phyloP scores from a whole-genome alignment of 306 rosid genomes.

The Corylus heterophylla region DNA sequence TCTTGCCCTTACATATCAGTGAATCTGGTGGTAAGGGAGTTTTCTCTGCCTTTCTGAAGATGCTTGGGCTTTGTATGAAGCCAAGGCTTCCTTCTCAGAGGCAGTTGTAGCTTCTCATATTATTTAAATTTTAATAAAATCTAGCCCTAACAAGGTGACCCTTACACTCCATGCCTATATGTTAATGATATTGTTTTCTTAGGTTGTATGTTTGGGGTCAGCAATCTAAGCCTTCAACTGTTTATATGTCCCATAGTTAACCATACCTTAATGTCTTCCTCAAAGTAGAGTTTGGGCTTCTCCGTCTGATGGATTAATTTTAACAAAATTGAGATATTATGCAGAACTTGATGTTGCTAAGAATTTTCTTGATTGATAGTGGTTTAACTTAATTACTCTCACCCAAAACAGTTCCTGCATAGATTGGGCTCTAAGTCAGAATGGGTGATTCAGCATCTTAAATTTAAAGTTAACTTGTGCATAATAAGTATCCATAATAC shows the following conservation, averaged over 20 bases:
- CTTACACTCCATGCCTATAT: background rate
- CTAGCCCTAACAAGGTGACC: background rate
- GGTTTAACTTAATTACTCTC: background rate
- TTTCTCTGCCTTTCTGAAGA: too few relatives aligned
- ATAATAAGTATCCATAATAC: background rate
- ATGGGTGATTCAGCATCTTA: background rate
- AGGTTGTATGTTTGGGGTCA: background rate
- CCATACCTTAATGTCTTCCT: background rate
- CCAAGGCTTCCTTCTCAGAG: background rate
- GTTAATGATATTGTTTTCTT: background rate
- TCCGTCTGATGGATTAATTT: background rate
- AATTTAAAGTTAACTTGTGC: background rate
- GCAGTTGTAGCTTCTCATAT: background rate
- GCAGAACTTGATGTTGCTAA: background rate
- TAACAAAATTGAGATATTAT: background rate
- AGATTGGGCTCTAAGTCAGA: background rate
- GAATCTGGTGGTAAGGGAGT: background rate
- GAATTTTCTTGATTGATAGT: slow-evolving; percentile 3
- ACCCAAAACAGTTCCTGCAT: background rate
- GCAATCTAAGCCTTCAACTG: background rate
- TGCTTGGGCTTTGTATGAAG: background rate
- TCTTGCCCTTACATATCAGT: background rate
- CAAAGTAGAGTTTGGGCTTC: background rate
- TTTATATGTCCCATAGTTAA: background rate
- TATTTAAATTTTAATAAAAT: background rate